These are phyloP conservation scores for Ceratocystis alfenasii DNA, from an alignment of 2,329 filamentous ascomycete species.

Conservation along the genomic window DNA sequence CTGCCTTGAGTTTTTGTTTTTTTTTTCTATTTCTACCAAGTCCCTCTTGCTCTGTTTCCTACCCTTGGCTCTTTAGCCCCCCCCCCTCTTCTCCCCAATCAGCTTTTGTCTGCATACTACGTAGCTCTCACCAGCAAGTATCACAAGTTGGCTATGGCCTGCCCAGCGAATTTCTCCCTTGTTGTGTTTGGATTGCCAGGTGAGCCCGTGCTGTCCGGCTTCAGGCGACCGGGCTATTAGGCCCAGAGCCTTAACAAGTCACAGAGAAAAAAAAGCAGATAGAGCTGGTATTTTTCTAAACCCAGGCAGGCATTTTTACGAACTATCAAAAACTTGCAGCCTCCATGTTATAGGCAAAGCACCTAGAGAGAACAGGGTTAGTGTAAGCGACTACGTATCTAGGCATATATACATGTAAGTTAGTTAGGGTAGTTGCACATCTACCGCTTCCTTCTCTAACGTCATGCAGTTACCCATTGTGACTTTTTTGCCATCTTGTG, in stretches of 20 bases:
- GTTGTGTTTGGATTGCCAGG: background rate
- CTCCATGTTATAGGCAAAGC: no score
- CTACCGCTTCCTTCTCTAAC: background rate
- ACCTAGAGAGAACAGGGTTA: no score
- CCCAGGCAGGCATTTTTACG: no score
- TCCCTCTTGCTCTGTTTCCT: background rate
- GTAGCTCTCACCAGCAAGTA: conserved; percentile 4
- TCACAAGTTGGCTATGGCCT: background rate
- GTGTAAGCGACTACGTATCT: background rate
- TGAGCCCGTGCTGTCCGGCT: background rate
- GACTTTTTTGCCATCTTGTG: background rate
- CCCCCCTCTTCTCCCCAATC: background rate
- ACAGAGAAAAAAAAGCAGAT: background rate
- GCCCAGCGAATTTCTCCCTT: background rate
- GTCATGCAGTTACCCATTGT: background rate
- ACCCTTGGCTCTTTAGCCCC: background rate
- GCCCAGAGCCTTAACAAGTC: background rate
- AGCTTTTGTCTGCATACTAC: conserved; percentile 7
- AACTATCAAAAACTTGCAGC: no score
- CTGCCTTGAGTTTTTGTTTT: background rate
- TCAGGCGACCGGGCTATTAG: background rate
- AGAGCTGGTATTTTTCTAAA: no score
- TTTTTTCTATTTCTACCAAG: background rate
- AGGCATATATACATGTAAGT: no score
- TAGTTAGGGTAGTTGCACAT: background rate